A percentile compares a stretch with the other conserved stretches of the same genome.
These are phyloP conservation scores for Beauveria sp. DNA, from an alignment of 2,329 filamentous ascomycete species.

Conservation along the genomic window DNA sequence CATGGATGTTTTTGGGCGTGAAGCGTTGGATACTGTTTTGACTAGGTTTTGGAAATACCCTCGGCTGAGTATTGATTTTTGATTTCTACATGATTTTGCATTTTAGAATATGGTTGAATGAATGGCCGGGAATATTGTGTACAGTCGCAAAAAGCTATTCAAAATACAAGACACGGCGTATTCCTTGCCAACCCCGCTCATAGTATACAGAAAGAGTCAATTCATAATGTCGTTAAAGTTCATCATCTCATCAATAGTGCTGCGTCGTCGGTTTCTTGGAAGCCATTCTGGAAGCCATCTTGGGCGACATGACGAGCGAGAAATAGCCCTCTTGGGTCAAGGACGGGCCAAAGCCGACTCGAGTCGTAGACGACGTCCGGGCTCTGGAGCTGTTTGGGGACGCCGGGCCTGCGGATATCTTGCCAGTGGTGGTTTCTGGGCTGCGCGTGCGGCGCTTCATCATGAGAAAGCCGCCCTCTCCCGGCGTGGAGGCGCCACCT, in stretches of 20 bases:
- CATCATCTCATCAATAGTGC: background rate
- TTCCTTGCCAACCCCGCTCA: background rate
- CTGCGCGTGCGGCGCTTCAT: constrained; percentile 34
- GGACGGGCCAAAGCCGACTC: constrained; percentile 23
- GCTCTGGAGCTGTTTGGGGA: constrained; percentile 42
- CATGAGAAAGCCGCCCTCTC: constrained; percentile 35
- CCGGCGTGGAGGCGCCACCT: constrained; percentile 28
- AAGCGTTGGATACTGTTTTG: constrained; percentile 3
- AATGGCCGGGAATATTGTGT: background rate
- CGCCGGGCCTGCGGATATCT: constrained; percentile 14
- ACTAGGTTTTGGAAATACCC: background rate
- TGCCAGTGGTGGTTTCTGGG: constrained; percentile 21
- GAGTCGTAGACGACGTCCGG: constrained; percentile 38
- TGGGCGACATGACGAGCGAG: constrained; percentile 24
- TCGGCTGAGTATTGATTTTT: background rate
- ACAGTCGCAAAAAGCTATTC: background rate
- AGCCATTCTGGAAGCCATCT: constrained; percentile 19
- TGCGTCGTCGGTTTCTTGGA: constrained; percentile 21
- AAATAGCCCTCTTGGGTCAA: constrained; percentile 35
- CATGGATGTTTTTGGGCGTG: background rate
- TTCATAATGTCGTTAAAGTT: background rate
- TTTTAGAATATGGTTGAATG: background rate
- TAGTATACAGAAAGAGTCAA: background rate
- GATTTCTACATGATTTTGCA: background rate
- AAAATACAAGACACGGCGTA: background rate